Conservation (phyloP, 257 asterid species). For the Scutellaria galericulata region DNA sequence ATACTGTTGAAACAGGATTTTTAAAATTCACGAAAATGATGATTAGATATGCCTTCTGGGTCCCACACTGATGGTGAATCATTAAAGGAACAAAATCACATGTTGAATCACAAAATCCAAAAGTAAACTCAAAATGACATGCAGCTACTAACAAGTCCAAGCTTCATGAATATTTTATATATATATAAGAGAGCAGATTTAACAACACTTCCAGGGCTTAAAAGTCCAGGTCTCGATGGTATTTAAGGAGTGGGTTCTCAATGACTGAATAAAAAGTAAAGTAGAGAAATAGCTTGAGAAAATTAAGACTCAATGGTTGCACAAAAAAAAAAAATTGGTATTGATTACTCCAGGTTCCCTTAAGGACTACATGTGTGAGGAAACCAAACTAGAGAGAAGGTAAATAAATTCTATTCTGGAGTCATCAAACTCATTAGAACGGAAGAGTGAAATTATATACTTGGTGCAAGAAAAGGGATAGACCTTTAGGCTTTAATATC, state of each 20-base stretch:
- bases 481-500: neutral
- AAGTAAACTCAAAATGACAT: neutral
- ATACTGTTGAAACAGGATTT: conserved; percentile 15
- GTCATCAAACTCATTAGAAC: neutral
- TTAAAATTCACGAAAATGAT: neutral
- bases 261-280: too few species aligned
- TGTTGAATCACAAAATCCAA: neutral
- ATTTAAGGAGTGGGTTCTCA: too few species aligned
- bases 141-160: neutral
- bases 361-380: conserved; percentile 8
- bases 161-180: neutral
- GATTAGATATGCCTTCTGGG: neutral
- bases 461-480: neutral
- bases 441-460: neutral
- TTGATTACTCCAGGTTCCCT: neutral
- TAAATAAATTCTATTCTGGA: neutral
- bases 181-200: neutral
- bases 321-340: neutral
- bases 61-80: conserved; percentile 12
- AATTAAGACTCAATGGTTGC: too few species aligned
- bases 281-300: too few species aligned
- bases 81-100: neutral
- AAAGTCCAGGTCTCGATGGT: neutral
- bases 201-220: conserved; percentile 24
- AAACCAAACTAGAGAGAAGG: conserved; percentile 7